These are phyloP conservation scores for Lotus japonicus DNA, from an alignment of 306 rosid species.

Conservation along the genomic window DNA sequence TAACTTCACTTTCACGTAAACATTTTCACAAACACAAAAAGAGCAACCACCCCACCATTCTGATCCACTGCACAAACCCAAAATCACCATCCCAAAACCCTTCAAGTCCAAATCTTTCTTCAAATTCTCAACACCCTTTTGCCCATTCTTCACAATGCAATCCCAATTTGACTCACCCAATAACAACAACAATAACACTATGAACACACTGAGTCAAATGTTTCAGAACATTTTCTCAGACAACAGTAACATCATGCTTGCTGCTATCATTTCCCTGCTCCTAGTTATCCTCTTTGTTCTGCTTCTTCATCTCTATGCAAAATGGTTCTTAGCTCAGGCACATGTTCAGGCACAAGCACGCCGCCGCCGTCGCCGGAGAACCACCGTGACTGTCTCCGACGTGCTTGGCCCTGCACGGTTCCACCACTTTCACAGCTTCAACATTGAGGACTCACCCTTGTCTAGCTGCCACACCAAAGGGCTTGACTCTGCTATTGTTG, in stretches of 20 bases:
- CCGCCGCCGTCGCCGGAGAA: slow-evolving; percentile 36
- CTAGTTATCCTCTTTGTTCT: slow-evolving; percentile 86
- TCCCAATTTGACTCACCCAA: slow-evolving; percentile 18
- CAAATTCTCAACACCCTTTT: slow-evolving; percentile 1
- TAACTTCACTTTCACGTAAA: slow-evolving; percentile 38
- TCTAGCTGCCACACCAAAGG: slow-evolving; percentile 49
- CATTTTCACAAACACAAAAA: slow-evolving; percentile 16
- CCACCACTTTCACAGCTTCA: slow-evolving; percentile 45
- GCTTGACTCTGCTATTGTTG: slow-evolving; percentile 42
- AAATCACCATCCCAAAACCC: background rate
- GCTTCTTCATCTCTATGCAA: slow-evolving; percentile 83
- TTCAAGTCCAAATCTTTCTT: background rate
- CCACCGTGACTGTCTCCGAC: slow-evolving; percentile 48
- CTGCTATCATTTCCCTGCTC: slow-evolving; percentile 70
- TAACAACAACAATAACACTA: background rate
- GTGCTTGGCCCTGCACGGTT: slow-evolving; percentile 52
- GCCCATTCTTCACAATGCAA: slow-evolving; percentile 28
- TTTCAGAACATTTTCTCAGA: slow-evolving; percentile 59
- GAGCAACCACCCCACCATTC: slow-evolving; percentile 6
- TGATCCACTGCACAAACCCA: background rate
- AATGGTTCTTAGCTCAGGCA: slow-evolving; percentile 72
- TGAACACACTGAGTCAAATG: slow-evolving; percentile 30
- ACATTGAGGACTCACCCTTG: slow-evolving; percentile 29
- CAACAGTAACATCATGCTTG: slow-evolving; percentile 75
- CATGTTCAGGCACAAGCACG: slow-evolving; percentile 31